Evolutionary conservation across 306 rosid species (phyloP).

Genomic region (Fagus crenata): DNA sequence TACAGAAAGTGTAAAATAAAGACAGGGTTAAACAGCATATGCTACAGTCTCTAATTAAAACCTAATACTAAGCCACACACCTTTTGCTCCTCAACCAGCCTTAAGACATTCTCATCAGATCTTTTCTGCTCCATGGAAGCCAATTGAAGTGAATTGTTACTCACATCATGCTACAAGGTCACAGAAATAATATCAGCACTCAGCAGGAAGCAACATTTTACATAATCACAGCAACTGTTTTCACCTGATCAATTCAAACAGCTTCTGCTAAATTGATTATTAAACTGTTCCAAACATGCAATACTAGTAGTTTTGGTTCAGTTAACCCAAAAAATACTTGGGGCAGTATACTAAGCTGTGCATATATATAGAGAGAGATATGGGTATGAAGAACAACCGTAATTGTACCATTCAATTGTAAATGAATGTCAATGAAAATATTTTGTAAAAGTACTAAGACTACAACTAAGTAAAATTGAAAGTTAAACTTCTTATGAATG

Average conservation of each 20-base stretch:
- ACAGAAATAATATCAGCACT: constrained; percentile 30
- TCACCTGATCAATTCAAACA: constrained; percentile 9
- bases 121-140: constrained; percentile 85
- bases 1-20: constrained; percentile 15
- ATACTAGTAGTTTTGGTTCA: neutral
- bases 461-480: constrained; percentile 10
- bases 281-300: neutral
- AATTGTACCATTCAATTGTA: neutral
- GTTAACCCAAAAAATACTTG: neutral
- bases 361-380: neutral
- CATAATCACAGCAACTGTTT: constrained; percentile 17
- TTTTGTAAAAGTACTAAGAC: neutral
- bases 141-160: constrained; percentile 68
- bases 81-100: constrained; percentile 90
- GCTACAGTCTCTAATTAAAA: constrained; percentile 17
- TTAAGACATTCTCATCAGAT: constrained; percentile 74
- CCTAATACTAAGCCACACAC: constrained; percentile 38
- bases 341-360: neutral
- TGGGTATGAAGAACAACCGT: neutral
- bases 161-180: constrained; percentile 66
- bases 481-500: neutral
- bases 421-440: neutral
- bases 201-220: constrained; percentile 13
- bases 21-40: neutral
- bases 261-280: neutral